Evolutionary conservation across 164 flowering plant genomes (phyloP), one percentile per base, ranked within the genome.

Genomic region (Dillenia suffruticosa): DNA sequence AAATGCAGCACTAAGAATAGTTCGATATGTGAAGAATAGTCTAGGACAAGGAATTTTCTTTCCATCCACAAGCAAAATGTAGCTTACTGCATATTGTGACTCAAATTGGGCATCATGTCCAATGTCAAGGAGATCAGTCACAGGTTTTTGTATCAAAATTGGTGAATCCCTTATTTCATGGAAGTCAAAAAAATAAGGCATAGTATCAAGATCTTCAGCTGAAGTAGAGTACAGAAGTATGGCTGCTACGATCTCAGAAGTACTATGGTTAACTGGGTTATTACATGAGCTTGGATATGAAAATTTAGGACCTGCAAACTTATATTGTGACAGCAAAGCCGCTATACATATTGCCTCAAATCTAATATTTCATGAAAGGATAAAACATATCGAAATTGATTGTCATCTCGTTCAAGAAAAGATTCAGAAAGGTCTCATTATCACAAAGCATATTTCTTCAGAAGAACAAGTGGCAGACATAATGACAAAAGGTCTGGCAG

Each of bases 171-270:
- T 26, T 26, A 32, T 61, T 2, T 61, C 64, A 16, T 61, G 56
- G 64, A 24, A 32, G 15, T 48, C 54, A 32, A 61, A 61, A 56
- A 61, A 51, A 15, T 26, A 61, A 14, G 5, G 4, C 1, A 50
- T 24, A 2, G 44, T 61, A 1, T 61, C 56, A 6, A 8, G 64
- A 2, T 61, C 64, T 50, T 26, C 64, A 9, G 46, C 55, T 1
- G 56, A 61, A 26, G 64, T 10, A 9, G 56, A 61, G 12, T 61
- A 61, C 13, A 54, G 17, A 14, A n/a, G 16, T 6, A 61, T 61
- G 64, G 64, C 56, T 10, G 11, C 56, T 19, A 61, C 44, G 2
- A 4, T 1, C 32, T 26, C 40, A 26, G 40, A 26, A 26, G 0
- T 26, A 2, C 40, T 26, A 26, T 26, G 40, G 40, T 26, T 26